A percentile compares a stretch with the other conserved stretches of the same genome.
Evolutionary conservation across 1,284 basidiomycete species (phyloP).

Genomic region (Sphagnurus paluster): DNA sequence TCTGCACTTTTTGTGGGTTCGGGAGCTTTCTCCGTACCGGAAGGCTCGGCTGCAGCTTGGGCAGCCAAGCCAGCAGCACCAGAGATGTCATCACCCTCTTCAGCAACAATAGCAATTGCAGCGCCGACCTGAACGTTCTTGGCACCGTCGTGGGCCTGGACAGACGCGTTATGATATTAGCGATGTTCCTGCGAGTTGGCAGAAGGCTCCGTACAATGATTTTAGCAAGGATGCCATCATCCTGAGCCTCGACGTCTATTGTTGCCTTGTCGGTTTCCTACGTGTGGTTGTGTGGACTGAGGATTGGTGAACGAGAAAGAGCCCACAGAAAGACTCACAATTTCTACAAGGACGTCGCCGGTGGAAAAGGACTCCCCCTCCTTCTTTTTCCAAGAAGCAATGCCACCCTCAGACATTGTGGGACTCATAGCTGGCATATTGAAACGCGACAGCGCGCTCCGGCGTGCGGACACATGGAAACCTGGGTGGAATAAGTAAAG

Average conservation of each 20-base stretch:
- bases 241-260: conserved; percentile 98
- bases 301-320: conserved; percentile 4
- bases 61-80: conserved; percentile 79
- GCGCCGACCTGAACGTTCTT: conserved; percentile 88
- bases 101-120: conserved; percentile 87
- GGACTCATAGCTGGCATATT: conserved; percentile 99
- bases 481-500: conserved; percentile 50
- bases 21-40: conserved; percentile 40
- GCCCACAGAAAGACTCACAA: conserved; percentile 66
- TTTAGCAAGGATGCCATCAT: conserved; percentile 94
- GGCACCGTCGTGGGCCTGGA: conserved; percentile 76
- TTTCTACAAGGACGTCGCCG: conserved; percentile 93
- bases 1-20: conserved; percentile 18
- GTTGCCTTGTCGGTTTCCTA: conserved; percentile 99
- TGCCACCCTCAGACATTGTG: conserved; percentile 99
- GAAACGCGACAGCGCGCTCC: conserved; percentile 85
- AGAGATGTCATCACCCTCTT: conserved; percentile 93
- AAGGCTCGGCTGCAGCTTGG: conserved; percentile 46
- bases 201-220: conserved; percentile 59
- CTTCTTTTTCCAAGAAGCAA: conserved; percentile 96
- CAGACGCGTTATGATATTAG: not conserved
- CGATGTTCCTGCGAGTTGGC: not conserved
- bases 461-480: conserved; percentile 78
- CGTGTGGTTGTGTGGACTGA: conserved; percentile 13
- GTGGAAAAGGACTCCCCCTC: conserved; percentile 89